phyloP scores from a whole-genome alignment of 192 early-diverging fungal genomes.

The Coemansia sp. region DNA sequence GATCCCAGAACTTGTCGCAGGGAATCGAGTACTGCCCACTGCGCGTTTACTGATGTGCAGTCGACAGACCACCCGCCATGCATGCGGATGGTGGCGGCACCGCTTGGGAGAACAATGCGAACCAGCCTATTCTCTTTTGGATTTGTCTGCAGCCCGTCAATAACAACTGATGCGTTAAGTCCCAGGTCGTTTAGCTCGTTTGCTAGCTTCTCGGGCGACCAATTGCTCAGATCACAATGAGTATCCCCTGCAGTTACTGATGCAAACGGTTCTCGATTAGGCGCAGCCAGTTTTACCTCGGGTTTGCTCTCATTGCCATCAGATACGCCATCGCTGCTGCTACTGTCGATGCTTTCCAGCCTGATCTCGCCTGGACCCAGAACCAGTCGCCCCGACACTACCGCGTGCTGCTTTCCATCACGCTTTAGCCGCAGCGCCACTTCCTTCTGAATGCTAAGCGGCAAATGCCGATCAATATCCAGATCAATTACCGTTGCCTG shows the following conservation, averaged over 20 bases:
- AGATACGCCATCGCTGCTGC: neutral
- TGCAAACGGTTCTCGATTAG: neutral
- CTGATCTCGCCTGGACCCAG: conserved; percentile 45
- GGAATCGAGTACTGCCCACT: conserved; percentile 45
- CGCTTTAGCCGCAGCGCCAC: conserved; percentile 34
- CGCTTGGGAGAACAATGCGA: conserved; percentile 32
- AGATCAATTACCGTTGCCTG: conserved; percentile 44
- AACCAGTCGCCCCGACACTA: conserved; percentile 31
- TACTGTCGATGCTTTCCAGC: conserved; percentile 14
- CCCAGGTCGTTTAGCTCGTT: conserved; percentile 42
- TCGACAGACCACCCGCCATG: conserved; percentile 39
- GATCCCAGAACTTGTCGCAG: conserved; percentile 29
- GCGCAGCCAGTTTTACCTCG: neutral
- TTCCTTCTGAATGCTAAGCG: conserved; percentile 41
- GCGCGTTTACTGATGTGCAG: conserved; percentile 37
- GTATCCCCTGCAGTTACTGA: neutral
- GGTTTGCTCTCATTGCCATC: neutral
- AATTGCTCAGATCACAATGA: conserved; percentile 10
- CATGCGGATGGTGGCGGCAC: conserved; percentile 39
- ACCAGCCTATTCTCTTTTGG: conserved; percentile 7
- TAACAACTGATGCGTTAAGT: conserved; percentile 23
- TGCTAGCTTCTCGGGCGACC: conserved; percentile 43
- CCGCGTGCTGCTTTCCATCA: conserved; percentile 38
- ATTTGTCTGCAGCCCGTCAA: neutral
- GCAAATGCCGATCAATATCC: conserved; percentile 46